Evolutionary conservation across 176 grass and related monocot species (phyloP), one percentile per base, ranked within the genome.

Genomic region (Oryza coarctata): DNA sequence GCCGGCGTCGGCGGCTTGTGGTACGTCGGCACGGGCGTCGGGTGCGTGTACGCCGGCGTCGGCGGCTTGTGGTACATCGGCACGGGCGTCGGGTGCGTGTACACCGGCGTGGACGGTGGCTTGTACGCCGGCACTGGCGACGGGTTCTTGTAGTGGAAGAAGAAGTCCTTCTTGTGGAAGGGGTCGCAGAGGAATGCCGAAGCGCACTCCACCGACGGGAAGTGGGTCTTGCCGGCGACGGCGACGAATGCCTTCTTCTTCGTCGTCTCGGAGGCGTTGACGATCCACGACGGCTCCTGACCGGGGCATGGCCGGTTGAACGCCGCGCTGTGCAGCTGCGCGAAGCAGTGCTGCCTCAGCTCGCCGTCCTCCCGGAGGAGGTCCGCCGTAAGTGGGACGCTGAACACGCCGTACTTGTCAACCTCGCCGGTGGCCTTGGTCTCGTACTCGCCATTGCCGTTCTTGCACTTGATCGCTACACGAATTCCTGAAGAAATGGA

Each of bases 301-400:
- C 77, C 86, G 1, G 83, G 74, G 79, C 90, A 92, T 0, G 90
- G 83, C n/a, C 77, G 32, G 79, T 71, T 65, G 30, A 83, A n/a
- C 1, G 83, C 17, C 3, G 83, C 39, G 39, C 33, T 71, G 67
- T 88, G 83, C 15, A 92, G 90, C 86, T 88, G 80, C 11, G 82
- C 79, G 47, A 80, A 80, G 83, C 90, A 92, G 32, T 75, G 79
- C 36, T 88, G 82, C 63, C 86, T 86, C 20, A 91, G 73, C 82
- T 91, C 77, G 68, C 84, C 86, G n/a, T 80, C 80, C 3, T 65
- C 71, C 0, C 52, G 14, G 72, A 87, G 55, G 31, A 87, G 69
- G 30, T 69, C 70, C 6, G 66, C 60, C 0, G 75, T 34, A 41
- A 91, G 52, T 10, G 65, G 76, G 11, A 84, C 63, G 32, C 18